Percentiles rank a stretch among this genome's conserved stretches.
phyloP scores from a whole-genome alignment of 2,329 filamentous ascomycete genomes.

The Epichloe hybrida region DNA sequence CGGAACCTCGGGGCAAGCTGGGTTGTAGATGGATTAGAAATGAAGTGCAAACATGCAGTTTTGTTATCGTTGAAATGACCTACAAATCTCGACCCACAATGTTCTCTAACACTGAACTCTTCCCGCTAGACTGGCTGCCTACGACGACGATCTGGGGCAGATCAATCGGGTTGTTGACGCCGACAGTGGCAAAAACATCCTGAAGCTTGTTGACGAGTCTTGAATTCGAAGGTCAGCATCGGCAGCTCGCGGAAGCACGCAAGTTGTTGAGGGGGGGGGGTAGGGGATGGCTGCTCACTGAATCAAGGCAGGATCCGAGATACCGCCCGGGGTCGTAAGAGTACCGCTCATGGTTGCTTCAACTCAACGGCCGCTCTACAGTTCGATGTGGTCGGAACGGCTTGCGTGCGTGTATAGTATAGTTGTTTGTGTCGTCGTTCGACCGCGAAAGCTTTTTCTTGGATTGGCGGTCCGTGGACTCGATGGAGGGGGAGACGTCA shows the following conservation, averaged over 20 bases:
- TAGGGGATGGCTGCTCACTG: constrained; percentile 30
- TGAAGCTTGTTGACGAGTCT: constrained; percentile 96
- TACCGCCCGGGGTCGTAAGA: constrained; percentile 39
- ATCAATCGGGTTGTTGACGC: constrained; percentile 98
- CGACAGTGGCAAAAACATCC: constrained; percentile 97
- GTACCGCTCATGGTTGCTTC: constrained; percentile 20
- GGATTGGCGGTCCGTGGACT: neutral
- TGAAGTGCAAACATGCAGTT: neutral
- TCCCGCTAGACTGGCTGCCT: constrained; percentile 96
- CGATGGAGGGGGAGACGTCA: constrained; percentile 3
- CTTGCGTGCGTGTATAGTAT: neutral
- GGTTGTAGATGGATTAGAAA: constrained; percentile 1
- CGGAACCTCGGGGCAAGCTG: constrained; percentile 90
- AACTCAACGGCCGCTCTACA: constrained; percentile 3
- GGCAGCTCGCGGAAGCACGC: neutral
- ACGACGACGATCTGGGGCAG: constrained; percentile 96
- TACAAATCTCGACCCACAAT: constrained; percentile 98
- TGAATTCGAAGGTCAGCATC: constrained; percentile 4
- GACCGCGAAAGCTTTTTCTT: neutral
- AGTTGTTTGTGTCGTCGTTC: neutral
- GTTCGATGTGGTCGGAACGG: neutral
- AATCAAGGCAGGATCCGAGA: constrained; percentile 54
- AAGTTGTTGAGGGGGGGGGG: neutral
- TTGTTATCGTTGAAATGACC: constrained; percentile 23
- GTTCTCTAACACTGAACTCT: constrained; percentile 97